Evolutionary conservation across 2,329 filamentous ascomycete species (phyloP).

Genomic region (Westerdykella sp.): DNA sequence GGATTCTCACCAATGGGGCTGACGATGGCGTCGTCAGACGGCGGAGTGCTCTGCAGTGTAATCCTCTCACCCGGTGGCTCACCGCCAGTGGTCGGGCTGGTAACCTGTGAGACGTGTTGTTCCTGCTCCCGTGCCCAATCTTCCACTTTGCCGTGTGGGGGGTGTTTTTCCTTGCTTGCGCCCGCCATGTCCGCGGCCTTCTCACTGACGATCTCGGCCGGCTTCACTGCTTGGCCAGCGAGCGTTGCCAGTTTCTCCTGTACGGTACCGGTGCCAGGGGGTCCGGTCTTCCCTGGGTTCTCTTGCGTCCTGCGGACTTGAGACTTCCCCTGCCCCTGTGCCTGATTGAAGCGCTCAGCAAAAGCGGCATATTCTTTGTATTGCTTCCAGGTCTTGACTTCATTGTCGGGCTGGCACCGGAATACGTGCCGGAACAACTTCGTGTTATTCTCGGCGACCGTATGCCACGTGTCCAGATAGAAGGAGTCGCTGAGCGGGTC

Average conservation of each 20-base stretch:
- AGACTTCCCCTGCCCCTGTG: conserved; percentile 51
- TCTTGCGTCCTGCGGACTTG: conserved; percentile 46
- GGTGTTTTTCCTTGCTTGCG: conserved; percentile 12
- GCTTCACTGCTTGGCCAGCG: conserved; percentile 19
- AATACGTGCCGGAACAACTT: conserved; percentile 91
- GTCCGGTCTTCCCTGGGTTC: conserved; percentile 44
- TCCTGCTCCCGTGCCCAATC: conserved; percentile 38
- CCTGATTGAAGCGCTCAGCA: conserved; percentile 65
- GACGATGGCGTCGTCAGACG: conserved; percentile 26
- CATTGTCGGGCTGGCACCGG: conserved; percentile 92
- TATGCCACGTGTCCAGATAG: conserved; percentile 81
- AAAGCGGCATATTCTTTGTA: conserved; percentile 83
- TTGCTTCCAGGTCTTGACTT: conserved; percentile 87
- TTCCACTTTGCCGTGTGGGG: conserved; percentile 28
- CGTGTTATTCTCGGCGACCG: conserved; percentile 88
- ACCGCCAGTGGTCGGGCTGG: conserved; percentile 7
- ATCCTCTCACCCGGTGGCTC: conserved; percentile 28
- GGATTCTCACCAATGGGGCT: conserved; percentile 21
- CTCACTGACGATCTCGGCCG: conserved; percentile 22
- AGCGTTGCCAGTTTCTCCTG: conserved; percentile 19
- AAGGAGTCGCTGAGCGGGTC: conserved; percentile 81
- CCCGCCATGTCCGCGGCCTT: conserved; percentile 27
- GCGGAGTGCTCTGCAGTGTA: conserved; percentile 9
- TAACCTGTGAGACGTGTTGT: conserved; percentile 15
- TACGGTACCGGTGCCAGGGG: conserved; percentile 38